These are phyloP conservation scores for Globisporangium paddicum DNA, from an alignment of 352 stramenopile species.

Conservation along the genomic window DNA sequence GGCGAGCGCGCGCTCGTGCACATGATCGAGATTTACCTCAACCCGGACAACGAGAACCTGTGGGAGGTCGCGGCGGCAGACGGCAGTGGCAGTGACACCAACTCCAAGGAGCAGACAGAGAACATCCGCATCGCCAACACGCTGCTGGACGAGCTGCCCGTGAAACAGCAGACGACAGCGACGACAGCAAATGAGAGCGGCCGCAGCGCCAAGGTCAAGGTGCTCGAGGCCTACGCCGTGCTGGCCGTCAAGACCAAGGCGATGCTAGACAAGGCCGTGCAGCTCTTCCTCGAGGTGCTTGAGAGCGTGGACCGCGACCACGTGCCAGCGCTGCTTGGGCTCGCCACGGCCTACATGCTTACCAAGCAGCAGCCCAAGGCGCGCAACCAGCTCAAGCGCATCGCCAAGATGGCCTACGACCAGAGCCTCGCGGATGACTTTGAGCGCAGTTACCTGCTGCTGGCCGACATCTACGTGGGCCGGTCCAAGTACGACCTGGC, in stretches of 20 bases:
- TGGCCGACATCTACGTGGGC: conserved; percentile 92
- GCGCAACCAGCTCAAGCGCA: conserved; percentile 93
- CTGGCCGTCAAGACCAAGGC: conserved; percentile 77
- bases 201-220: conserved; percentile 60
- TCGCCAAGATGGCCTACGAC: conserved; percentile 92
- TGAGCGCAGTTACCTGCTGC: conserved; percentile 90
- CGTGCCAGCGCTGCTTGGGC: conserved; percentile 87
- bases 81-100: conserved; percentile 18
- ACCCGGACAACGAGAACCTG: conserved; percentile 91
- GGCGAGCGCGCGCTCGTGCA: conserved; percentile 84
- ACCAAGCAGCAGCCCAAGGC: conserved; percentile 91
- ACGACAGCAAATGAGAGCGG: too few species aligned
- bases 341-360: conserved; percentile 90
- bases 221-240: conserved; percentile 86
- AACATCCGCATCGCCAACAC: conserved; percentile 87
- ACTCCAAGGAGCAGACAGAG: conserved; percentile 78
- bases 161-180: too few species aligned
- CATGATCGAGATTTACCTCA: conserved; percentile 94
- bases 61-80: conserved; percentile 60
- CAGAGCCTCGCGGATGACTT: conserved; percentile 89
- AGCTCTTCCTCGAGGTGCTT: conserved; percentile 89
- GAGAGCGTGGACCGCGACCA: conserved; percentile 85
- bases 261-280: conserved; percentile 86
- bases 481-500: conserved; percentile 92
- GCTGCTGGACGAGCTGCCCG: conserved; percentile 86